phyloP scores from a whole-genome alignment of 768 basidiomycete species.

The Candolleomyces efflorescens region DNA sequence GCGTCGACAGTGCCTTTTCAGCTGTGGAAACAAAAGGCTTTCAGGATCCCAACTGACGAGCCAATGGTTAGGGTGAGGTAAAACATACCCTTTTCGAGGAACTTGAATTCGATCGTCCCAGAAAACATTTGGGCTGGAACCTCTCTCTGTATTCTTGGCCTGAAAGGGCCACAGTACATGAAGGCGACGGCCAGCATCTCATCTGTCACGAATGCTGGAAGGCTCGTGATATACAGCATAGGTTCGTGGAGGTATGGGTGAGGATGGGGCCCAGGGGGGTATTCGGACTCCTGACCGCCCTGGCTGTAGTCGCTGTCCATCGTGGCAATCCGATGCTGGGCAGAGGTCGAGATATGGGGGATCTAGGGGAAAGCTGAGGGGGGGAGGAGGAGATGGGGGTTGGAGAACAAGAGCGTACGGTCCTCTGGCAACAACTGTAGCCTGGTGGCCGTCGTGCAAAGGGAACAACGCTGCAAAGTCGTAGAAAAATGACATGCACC shows the following conservation, averaged over 20 bases:
- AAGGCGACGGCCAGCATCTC: constrained; percentile 74
- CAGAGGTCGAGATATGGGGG: constrained; percentile 12
- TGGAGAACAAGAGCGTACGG: background rate
- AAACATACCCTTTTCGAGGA: constrained; percentile 70
- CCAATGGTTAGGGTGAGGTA: constrained; percentile 1
- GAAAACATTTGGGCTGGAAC: constrained; percentile 44
- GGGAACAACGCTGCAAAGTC: background rate
- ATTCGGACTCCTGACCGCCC: constrained; percentile 18
- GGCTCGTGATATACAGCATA: constrained; percentile 72
- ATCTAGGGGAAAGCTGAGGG: background rate
- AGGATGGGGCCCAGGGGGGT: constrained; percentile 38
- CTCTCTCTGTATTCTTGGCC: constrained; percentile 72
- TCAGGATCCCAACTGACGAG: constrained; percentile 4
- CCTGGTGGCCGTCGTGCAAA: background rate
- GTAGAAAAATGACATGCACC: background rate
- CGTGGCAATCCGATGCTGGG: constrained; percentile 23
- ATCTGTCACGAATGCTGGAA: constrained; percentile 71
- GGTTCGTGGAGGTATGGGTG: constrained; percentile 88
- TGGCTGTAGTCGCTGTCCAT: constrained; percentile 43
- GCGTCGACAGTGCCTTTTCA: constrained; percentile 83
- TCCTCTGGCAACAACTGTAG: background rate
- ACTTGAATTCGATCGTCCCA: constrained; percentile 83
- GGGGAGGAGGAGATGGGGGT: background rate
- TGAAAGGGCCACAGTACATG: constrained; percentile 73
- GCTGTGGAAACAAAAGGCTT: constrained; percentile 43